Evolutionary conservation across 306 rosid species (phyloP), one percentile per base, ranked within the genome.

Genomic region (Corylus americana): DNA sequence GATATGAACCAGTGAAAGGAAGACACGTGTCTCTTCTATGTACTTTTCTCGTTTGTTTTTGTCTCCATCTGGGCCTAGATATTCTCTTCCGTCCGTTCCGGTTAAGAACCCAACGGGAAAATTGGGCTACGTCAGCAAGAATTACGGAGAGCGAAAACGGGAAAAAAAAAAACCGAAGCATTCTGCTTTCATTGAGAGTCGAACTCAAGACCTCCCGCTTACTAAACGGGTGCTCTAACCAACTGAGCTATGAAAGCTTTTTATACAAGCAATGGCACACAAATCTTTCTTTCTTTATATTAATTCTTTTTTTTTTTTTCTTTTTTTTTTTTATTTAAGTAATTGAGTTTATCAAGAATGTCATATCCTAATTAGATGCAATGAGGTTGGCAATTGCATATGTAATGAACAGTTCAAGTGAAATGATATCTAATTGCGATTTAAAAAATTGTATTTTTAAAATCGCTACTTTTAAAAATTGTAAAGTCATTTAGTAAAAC

Each of bases 131-230:
- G 62, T 55, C 8, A 55, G 10, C 62, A 22, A 55, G n/a, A 55
- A n/a, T 55, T n/a, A 3, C 3, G 27, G 10, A 20, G 31, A 20
- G 64, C 35, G 7, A 8, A 31, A 31, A 31, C 35, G 35, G 35
- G 0, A 31, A 31, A 31, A 31, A 31, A 31, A 2, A 31, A n/a
- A 58, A 57, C 0, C 29, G 8, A 1, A 9, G 1, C 1, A 1
- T 6, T 7, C 0, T 84, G 86, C 90, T 90, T 89, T 90, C 89
- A 85, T 81, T 87, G 89, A 89, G 95, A 90, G 90, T 92, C 5
- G 89, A 90, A 90, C 93, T 92, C 93, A 89, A 84, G 89, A 89
- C 92, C 92, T 90, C 91, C 92, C 93, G 89, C 93, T 90, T 89
- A 90, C 93, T 89, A 86, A 90, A 89, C 91, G 90, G 88, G 87